phyloP scores from a whole-genome alignment of 2,329 filamentous ascomycete genomes.

The Fusarium sp. region DNA sequence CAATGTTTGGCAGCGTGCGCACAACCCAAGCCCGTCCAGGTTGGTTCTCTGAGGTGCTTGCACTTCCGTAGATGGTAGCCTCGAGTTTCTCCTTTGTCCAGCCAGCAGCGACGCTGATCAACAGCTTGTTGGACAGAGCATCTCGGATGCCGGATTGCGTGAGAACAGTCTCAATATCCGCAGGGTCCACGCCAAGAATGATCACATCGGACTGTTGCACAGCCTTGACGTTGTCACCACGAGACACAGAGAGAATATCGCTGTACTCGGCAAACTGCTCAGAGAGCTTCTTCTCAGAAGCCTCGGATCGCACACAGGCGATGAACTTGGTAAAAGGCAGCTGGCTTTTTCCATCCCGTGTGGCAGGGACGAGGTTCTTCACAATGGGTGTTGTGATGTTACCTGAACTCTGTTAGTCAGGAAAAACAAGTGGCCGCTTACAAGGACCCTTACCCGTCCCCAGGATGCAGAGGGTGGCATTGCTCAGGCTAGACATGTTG shows the following conservation, averaged over 20 bases:
- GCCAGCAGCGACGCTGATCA: slow-evolving; percentile 65
- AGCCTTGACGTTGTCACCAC: slow-evolving; percentile 51
- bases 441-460: slow-evolving; percentile 31
- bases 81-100: slow-evolving; percentile 58
- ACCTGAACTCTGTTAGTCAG: slow-evolving; percentile 26
- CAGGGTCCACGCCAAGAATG: slow-evolving; percentile 61
- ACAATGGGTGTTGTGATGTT: slow-evolving; percentile 50
- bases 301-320: slow-evolving; percentile 47
- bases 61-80: slow-evolving; percentile 47
- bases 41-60: slow-evolving; percentile 24
- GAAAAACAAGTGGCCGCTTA: accelerated
- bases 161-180: slow-evolving; percentile 55
- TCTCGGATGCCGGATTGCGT: slow-evolving; percentile 50
- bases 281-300: slow-evolving; percentile 37
- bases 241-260: slow-evolving; percentile 40
- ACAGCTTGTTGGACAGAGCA: slow-evolving; percentile 57
- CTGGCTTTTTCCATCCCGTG: slow-evolving; percentile 3
- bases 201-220: slow-evolving; percentile 53
- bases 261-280: slow-evolving; percentile 32
- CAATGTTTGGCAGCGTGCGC: slow-evolving; percentile 52
- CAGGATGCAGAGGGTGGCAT: slow-evolving; percentile 42
- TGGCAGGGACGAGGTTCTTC: slow-evolving; percentile 33
- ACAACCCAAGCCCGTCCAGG: slow-evolving; percentile 42
- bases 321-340: slow-evolving; percentile 43
- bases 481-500: slow-evolving; percentile 31